phyloP scores from a whole-genome alignment of 345 rosid species.

The Diplotaxis tenuifolia region DNA sequence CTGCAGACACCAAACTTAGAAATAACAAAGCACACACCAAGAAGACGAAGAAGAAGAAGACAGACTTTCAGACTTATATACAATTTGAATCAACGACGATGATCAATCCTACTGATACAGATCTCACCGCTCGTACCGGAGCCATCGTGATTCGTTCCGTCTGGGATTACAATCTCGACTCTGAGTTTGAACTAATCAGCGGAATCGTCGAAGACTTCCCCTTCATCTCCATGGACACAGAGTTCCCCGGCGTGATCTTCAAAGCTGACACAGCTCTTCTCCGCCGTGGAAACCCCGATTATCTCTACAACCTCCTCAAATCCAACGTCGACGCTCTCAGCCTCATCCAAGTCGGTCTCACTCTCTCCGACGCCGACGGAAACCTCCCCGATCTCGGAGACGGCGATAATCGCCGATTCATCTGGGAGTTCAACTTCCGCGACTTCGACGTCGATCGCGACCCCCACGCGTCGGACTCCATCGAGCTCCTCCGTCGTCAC shows the following conservation, averaged over 20 bases:
- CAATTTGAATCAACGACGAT: background rate
- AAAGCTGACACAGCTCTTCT: constrained; percentile 13
- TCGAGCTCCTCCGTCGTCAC: constrained; percentile 71
- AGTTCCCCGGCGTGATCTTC: constrained; percentile 78
- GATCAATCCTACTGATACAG: constrained; percentile 19
- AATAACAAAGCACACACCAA: background rate
- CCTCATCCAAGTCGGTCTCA: constrained; percentile 84
- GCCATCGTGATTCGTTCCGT: constrained; percentile 58
- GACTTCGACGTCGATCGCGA: constrained; percentile 78
- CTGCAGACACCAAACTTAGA: background rate
- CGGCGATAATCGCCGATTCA: constrained; percentile 39
- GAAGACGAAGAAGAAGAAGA: background rate
- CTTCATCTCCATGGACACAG: constrained; percentile 84
- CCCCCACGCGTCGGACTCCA: constrained; percentile 75
- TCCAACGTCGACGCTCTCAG: constrained; percentile 78
- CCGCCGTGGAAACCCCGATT: constrained; percentile 46
- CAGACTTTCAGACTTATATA: background rate
- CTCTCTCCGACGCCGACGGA: constrained; percentile 62
- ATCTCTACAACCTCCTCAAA: constrained; percentile 66
- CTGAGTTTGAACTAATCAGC: constrained; percentile 63
- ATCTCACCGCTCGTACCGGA: background rate
- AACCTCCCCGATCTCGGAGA: constrained; percentile 61
- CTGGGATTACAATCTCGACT: constrained; percentile 65
- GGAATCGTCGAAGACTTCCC: constrained; percentile 59
- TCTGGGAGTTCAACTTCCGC: constrained; percentile 90